Evolutionary conservation across 345 rosid species (phyloP).

Genomic region (Capsella bursapastoris): DNA sequence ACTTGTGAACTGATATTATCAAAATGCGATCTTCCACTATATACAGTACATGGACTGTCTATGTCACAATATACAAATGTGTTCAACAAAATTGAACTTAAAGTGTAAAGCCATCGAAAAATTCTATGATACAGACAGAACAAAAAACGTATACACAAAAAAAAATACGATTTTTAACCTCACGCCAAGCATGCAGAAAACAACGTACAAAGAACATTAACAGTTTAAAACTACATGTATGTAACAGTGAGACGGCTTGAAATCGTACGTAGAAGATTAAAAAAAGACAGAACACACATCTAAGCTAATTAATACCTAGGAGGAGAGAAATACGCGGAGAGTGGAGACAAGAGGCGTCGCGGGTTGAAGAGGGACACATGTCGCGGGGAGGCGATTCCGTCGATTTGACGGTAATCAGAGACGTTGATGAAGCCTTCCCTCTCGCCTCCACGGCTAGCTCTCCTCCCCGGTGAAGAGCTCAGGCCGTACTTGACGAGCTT

Average conservation of each 20-base stretch:
- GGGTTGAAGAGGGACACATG: conserved; percentile 70
- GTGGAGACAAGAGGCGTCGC: conserved; percentile 64
- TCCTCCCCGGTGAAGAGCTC: conserved; percentile 43
- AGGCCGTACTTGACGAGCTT: conserved; percentile 62
- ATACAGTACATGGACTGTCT: conserved; percentile 10
- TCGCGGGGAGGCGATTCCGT: conserved; percentile 64
- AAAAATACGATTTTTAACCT: background rate
- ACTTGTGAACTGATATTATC: background rate
- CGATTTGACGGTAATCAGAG: conserved; percentile 57
- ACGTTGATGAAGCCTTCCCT: conserved; percentile 53
- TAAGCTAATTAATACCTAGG: conserved; percentile 36
- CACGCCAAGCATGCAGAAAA: conserved; percentile 22
- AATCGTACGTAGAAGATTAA: background rate
- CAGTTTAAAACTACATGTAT: background rate
- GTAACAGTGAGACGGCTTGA: background rate
- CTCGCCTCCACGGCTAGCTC: conserved; percentile 34
- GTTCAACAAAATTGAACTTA: conserved; percentile 25
- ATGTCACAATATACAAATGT: conserved; percentile 10
- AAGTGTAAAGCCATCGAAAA: background rate
- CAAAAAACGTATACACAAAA: background rate
- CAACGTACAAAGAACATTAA: background rate
- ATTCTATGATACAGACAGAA: background rate
- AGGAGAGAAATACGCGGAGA: conserved; percentile 43
- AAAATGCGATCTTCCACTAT: conserved; percentile 9
- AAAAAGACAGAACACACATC: background rate